Percentiles rank a stretch among this genome's conserved stretches.
Conservation (phyloP, 768 basidiomycete species). For the Suillus luteus region DNA sequence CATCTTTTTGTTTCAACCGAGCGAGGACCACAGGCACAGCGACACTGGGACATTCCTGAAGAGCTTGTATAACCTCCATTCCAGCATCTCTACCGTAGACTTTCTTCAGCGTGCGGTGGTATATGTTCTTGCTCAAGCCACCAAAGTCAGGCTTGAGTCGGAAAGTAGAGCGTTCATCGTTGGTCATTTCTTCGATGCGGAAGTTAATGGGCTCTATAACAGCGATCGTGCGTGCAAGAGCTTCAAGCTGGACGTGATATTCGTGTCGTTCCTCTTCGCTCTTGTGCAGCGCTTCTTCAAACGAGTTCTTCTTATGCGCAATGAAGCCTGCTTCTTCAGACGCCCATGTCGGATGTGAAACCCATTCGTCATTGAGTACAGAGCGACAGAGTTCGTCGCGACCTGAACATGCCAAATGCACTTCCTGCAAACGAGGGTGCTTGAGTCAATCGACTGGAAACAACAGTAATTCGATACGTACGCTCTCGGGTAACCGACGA, state of each 20-base stretch:
- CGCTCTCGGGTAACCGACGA: slow-evolving; percentile 82
- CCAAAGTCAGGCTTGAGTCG: slow-evolving; percentile 86
- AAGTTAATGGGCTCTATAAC: slow-evolving; percentile 84
- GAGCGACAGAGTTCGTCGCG: slow-evolving; percentile 94
- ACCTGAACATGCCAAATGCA: slow-evolving; percentile 87
- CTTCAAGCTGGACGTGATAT: slow-evolving; percentile 94
- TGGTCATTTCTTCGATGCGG: slow-evolving; percentile 85
- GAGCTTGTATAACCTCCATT: slow-evolving; percentile 74
- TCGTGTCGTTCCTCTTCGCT: slow-evolving; percentile 98
- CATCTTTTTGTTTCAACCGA: slow-evolving; percentile 90
- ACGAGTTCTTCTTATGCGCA: slow-evolving; percentile 94
- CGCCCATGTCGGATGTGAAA: slow-evolving; percentile 98
- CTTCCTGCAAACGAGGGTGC: slow-evolving; percentile 58
- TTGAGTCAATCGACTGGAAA: neutral
- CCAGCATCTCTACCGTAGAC: slow-evolving; percentile 86
- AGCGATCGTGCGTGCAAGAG: slow-evolving; percentile 85
- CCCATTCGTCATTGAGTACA: slow-evolving; percentile 97
- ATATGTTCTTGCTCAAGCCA: slow-evolving; percentile 83
- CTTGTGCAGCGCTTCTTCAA: slow-evolving; percentile 94
- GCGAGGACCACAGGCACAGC: slow-evolving; percentile 89
- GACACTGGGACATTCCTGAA: slow-evolving; percentile 90
- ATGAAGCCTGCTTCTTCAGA: slow-evolving; percentile 95
- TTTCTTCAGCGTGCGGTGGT: slow-evolving; percentile 92
- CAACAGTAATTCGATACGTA: slow-evolving; percentile 44
- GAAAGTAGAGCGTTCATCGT: slow-evolving; percentile 81